Base-by-base conservation (phyloP, 2,329 filamentous ascomycete species). In the Monosporascus sp. region DNA sequence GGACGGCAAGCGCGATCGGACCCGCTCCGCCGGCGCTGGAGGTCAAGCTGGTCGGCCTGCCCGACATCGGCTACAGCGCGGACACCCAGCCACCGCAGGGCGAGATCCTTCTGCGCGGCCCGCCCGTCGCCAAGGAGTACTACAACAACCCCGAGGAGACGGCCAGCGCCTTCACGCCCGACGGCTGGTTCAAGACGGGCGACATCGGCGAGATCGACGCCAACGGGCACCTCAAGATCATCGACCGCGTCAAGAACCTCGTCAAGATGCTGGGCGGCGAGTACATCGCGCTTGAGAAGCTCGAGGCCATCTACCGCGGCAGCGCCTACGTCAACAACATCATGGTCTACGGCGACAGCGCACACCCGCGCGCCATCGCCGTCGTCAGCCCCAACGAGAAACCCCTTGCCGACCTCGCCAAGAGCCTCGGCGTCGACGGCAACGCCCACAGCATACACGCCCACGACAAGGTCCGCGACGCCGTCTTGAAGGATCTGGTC, bases 161-260 rank as follows among this genome's bases (percentile, higher is more conserved):
- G 6, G 80, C 79, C 64, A 87, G 88, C 67, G 80, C 88, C 5
- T 81, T 93, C 58, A 91, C 89, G 1, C 70, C 83, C 3, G 94
- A 96, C 64, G 90, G 90, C 48, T 97, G 94, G 94, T 97, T 97
- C 82, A 93, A 88, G 80, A 96, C 91, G 17, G 93, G 93, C 56
- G 93, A 97, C 65, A 94, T 97, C 69, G 93, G 93, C 64, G 89
- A 97, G 69, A 94, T 93, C 64, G 86, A 93, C 70, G 68, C 75
- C 45, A 79, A 87, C 56, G 93, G 93, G 44, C 89, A 96, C 69
- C 73, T 97, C 60, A 83, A 80, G 62, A 87, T 97, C 68, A 92
- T 97, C 66, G 93, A 97, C 71, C 90, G 93, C 62, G 92, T 96
- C 83, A 97, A 97, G 85, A 97, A 97, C 74, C 78, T 97, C 52